A percentile compares a stretch with the other conserved stretches of the same genome.
These are phyloP conservation scores for Diplosphaera chodatii DNA, from an alignment of 139 green algal genomes.

Conservation along the genomic window DNA sequence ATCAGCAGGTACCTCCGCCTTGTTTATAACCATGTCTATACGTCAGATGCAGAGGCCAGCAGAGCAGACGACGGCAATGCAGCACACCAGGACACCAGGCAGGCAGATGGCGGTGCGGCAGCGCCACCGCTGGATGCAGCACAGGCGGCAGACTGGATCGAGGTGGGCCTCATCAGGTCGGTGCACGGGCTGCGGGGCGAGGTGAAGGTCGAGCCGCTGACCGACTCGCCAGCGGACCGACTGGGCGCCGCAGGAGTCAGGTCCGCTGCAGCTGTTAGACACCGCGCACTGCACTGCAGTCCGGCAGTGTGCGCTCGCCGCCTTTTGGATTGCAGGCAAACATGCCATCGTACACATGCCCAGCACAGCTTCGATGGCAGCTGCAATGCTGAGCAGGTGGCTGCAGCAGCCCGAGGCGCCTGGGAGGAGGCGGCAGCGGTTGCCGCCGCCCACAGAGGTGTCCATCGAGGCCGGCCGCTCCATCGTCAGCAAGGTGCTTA, in stretches of 20 bases:
- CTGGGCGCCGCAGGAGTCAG: too few species aligned
- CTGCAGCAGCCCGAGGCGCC: constrained; percentile 1
- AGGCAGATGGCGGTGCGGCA: neutral
- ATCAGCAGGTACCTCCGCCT: too few species aligned
- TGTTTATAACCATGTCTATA: too few species aligned
- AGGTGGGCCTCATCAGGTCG: constrained; percentile 32
- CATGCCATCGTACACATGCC: too few species aligned
- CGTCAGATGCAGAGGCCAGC: neutral
- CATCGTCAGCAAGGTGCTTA: constrained; percentile 31
- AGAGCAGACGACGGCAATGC: neutral
- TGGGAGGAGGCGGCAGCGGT: neutral
- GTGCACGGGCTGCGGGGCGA: constrained; percentile 46
- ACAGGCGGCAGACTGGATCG: constrained; percentile 15
- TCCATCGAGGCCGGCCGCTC: constrained; percentile 22
- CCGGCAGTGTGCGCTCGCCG: too few species aligned
- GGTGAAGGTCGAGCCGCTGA: constrained; percentile 42
- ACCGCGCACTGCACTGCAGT: too few species aligned
- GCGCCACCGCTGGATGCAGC: too few species aligned
- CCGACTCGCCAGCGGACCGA: constrained; percentile 43
- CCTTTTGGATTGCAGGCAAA: too few species aligned
- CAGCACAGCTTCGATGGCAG: too few species aligned
- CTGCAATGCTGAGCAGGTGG: too few species aligned
- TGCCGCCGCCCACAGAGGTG: too few species aligned
- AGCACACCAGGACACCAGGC: neutral
- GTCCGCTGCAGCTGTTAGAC: too few species aligned